Evolutionary conservation across 2,329 filamentous ascomycete species (phyloP).

Genomic region (Golovinomyces cichoracearum): DNA sequence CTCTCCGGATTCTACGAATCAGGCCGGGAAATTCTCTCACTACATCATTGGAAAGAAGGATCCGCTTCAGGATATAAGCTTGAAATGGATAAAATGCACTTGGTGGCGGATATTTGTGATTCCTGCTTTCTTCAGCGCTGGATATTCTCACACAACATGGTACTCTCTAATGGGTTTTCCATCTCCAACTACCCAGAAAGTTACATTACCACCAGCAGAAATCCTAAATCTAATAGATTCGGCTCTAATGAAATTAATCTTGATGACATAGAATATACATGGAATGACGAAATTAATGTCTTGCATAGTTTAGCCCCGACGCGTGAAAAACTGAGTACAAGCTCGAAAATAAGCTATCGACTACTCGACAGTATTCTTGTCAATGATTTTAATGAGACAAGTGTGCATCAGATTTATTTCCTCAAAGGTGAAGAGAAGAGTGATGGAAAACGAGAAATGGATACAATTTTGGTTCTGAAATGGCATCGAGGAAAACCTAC

Average conservation of each 20-base stretch:
- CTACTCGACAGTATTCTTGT: constrained; percentile 22
- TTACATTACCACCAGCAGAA: constrained; percentile 6
- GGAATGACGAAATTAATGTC: constrained; percentile 21
- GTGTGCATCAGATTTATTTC: constrained; percentile 11
- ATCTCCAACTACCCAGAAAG: constrained; percentile 17
- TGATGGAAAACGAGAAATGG: constrained; percentile 5
- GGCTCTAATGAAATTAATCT: constrained; percentile 12
- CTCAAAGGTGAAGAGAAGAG: constrained; percentile 4
- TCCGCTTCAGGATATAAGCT: constrained; percentile 9
- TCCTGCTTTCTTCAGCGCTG: constrained; percentile 22
- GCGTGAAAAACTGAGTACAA: constrained; percentile 24
- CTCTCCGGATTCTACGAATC: constrained; percentile 14
- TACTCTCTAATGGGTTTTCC: constrained; percentile 23
- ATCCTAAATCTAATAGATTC: constrained; percentile 2
- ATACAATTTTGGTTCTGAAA: constrained; percentile 11
- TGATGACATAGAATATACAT: constrained; percentile 19
- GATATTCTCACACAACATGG: constrained; percentile 19
- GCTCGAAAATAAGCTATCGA: constrained; percentile 30
- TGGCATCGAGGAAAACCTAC: constrained; percentile 8
- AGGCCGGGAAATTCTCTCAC: constrained; percentile 10
- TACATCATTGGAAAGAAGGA: constrained; percentile 15
- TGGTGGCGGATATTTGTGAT: constrained; percentile 12
- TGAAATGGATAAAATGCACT: constrained; percentile 14
- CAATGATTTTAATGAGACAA: constrained; percentile 13
- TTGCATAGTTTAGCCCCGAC: constrained; percentile 25